Base-by-base conservation (phyloP, 2,329 filamentous ascomycete genomes). In the Epichloe amarillans region DNA sequence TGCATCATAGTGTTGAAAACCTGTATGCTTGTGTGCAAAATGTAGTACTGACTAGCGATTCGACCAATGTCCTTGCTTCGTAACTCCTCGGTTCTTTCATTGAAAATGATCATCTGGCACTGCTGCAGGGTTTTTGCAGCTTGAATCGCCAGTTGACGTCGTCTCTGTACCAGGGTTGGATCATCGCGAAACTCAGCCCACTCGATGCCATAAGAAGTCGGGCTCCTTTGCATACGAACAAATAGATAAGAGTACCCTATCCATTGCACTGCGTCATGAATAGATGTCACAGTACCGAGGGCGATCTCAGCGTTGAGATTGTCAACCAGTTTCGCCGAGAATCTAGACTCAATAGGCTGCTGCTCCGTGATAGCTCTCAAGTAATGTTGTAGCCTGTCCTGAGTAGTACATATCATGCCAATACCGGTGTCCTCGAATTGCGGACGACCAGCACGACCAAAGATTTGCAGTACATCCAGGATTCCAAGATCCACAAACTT, bases 71-170 rank as follows among this genome's bases (percentile, higher is more conserved):
- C 91, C 65, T 98, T 98, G 53, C 89, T 86, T 53, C 88, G 83
- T 8, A 98, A 78, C 60, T 96, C 91, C 58, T 96, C 91, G 0
- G 91, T 98, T 17, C 75, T 80, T 62, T 97, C 93, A 57, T 98
- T 96, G 72, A 91, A 98, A 51, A 98, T 93, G 61, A 98, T 93
- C 94, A 98, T 98, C 68, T 98, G 93, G 58, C 88, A 95, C 62
- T 90, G 79, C 62, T 96, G 90, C 42, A 98, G 71, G 5, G 88
- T 86, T 42, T 83, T 77, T 0, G 93, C 93, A 23, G 93, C 93
- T 59, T 95, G 84, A 43, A 95, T 89, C 50, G 93, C 85, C 49
- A 98, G 73, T 56, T 93, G 83, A 3, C 90, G 81, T 48, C 93
- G 81, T 57, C 91, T 78, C 61, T 93, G 85, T 2, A 96, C 88